Base-by-base conservation (phyloP, 176 grass and related monocot species). In the Ensete glaucum region DNA sequence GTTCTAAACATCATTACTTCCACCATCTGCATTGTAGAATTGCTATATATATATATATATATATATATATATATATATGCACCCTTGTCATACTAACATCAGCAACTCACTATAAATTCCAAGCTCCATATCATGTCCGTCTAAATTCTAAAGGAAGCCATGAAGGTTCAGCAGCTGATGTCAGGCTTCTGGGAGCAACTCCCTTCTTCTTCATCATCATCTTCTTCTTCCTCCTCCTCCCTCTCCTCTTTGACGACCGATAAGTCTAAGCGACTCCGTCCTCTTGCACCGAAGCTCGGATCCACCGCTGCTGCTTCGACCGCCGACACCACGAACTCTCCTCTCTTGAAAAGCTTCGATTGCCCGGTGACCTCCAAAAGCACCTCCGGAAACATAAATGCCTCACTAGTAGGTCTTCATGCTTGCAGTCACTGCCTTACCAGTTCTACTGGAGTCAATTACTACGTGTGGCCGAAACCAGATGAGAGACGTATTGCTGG, bases 131-230 rank as follows among this genome's bases (percentile, higher is more conserved):
- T 43, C 34, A 43, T 43, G 34, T 43, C 34, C 34, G 5, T 43
- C 34, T 43, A 43, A 43, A 43, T 43, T 43, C 34, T 43, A 6
- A 4, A 43, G 13, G 8, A 1, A 56, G 72, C 52, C 83, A 92
- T 92, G 89, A 92, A 79, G 75, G 75, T 92, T 83, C 86, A 88
- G 15, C 89, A 84, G 60, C 9, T 82, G 14, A 80, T 60, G 73
- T 54, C 76, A 68, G 75, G 78, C 48, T 85, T 73, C 77, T 54
- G 85, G 71, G 83, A 91, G 11, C 82, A 91, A 80, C 54, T 43
- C 11, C 53, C 23, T 43, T 43, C 23, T 43, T 43, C 34, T 43
- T 43, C 34, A 3, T 43, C 34, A 6, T 43, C 81, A 9, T 24
- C 76, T 9, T 58, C 82, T 19, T 53, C 54, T 25, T 16, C 60